Conservation (phyloP, 176 grass and related monocot genomes). For the Bonia amplexicaulis region DNA sequence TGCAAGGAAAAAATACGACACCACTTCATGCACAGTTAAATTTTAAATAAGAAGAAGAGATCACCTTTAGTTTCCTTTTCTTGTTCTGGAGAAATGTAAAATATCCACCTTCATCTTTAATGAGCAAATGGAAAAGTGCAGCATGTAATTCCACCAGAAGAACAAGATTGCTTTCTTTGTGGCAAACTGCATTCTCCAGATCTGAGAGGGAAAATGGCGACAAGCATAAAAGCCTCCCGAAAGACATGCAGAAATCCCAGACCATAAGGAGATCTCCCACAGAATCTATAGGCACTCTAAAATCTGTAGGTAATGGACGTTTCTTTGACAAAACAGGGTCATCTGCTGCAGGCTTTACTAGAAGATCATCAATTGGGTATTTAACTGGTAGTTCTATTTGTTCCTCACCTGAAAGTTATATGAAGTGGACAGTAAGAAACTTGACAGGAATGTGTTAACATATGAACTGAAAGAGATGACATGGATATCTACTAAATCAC, state of each 20-base stretch:
- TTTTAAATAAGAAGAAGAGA: slow-evolving; percentile 4
- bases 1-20: background rate
- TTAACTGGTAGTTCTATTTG: slow-evolving; percentile 19
- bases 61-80: slow-evolving; percentile 68
- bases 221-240: slow-evolving; percentile 58
- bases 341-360: slow-evolving; percentile 47
- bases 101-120: slow-evolving; percentile 68
- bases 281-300: slow-evolving; percentile 68
- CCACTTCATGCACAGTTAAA: background rate
- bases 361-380: slow-evolving; percentile 90
- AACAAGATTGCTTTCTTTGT: slow-evolving; percentile 72
- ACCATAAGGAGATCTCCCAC: slow-evolving; percentile 81
- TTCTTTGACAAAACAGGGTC: slow-evolving; percentile 53
- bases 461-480: slow-evolving; percentile 12
- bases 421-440: slow-evolving; percentile 25
- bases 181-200: slow-evolving; percentile 82
- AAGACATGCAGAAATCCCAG: slow-evolving; percentile 82
- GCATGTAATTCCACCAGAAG: slow-evolving; percentile 72
- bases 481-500: slow-evolving; percentile 24
- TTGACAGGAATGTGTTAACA: background rate
- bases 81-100: slow-evolving; percentile 49
- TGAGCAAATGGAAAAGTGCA: slow-evolving; percentile 62
- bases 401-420: slow-evolving; percentile 46
- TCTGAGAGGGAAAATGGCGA: slow-evolving; percentile 79
- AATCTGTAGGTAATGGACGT: slow-evolving; percentile 50